phyloP scores from a whole-genome alignment of 768 basidiomycete genomes.

The Trametopsis cervina region DNA sequence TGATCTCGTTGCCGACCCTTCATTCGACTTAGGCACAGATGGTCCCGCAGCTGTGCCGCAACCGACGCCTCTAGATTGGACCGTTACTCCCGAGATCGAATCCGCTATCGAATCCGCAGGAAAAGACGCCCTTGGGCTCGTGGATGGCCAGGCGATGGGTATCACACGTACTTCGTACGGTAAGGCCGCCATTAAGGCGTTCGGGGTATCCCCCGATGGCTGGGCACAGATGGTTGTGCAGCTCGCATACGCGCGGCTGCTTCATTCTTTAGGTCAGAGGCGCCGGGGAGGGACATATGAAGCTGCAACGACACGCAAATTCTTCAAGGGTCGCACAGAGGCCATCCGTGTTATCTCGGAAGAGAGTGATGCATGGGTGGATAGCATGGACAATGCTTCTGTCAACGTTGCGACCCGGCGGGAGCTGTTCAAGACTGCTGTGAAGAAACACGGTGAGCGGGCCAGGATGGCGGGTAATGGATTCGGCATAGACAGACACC shows the following conservation, averaged over 20 bases:
- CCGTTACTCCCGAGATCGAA: conserved; percentile 39
- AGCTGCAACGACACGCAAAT: conserved; percentile 85
- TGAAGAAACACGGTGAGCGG: conserved; percentile 55
- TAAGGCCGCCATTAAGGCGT: conserved; percentile 78
- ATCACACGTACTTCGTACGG: conserved; percentile 72
- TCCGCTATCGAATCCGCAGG: conserved; percentile 54
- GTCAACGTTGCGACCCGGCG: conserved; percentile 38
- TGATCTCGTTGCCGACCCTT: conserved; percentile 45
- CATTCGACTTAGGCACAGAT: conserved; percentile 55
- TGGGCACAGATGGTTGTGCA: conserved; percentile 94
- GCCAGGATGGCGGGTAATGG: conserved; percentile 62
- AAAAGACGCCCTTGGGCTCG: conserved; percentile 46
- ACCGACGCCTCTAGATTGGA: conserved; percentile 38
- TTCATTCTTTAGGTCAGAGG: conserved; percentile 36
- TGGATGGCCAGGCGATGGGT: conserved; percentile 54
- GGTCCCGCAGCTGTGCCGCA: conserved; percentile 14
- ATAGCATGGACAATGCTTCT: conserved; percentile 55
- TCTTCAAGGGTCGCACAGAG: conserved; percentile 87
- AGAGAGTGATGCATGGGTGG: conserved; percentile 74
- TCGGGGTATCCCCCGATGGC: conserved; percentile 87
- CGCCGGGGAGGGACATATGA: conserved; percentile 84
- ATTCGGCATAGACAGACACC: conserved; percentile 80
- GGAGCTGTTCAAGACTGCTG: conserved; percentile 49
- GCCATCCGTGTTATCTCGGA: conserved; percentile 79
- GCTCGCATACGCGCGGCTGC: conserved; percentile 74